Evolutionary conservation across 108 stramenopile species (phyloP).

Genomic region (Nannochloropsis granulata): DNA sequence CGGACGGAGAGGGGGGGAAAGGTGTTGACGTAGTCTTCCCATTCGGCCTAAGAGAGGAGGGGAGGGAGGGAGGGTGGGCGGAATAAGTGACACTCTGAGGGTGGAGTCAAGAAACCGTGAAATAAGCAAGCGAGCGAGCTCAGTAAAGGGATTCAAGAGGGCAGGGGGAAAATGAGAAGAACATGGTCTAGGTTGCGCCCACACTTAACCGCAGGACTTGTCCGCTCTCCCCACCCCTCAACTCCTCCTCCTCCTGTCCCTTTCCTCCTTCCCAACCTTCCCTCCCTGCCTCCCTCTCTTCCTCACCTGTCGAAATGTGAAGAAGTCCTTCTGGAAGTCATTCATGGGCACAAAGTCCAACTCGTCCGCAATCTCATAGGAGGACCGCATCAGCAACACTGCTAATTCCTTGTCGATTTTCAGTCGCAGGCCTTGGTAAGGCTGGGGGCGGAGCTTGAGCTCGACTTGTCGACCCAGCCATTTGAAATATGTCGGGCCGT

Average conservation of each 20-base stretch:
- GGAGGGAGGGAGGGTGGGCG: no score
- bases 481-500: background rate
- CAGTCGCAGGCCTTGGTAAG: background rate
- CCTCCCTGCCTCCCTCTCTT: no score
- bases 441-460: background rate
- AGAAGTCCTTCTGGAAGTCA: conserved; percentile 26
- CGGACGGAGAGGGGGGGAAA: background rate
- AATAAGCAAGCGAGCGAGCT: no score
- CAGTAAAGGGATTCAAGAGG: no score
- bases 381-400: conserved; percentile 27
- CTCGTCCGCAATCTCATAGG: conserved; percentile 24
- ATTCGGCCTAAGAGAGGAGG: background rate
- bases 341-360: conserved; percentile 31
- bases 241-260: no score
- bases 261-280: no score
- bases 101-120: no score
- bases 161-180: no score
- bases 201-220: no score
- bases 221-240: no score
- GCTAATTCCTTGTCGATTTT: conserved; percentile 11
- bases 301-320: conserved; percentile 12
- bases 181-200: no score
- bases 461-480: background rate
- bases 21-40: background rate
- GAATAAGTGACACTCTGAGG: no score